phyloP scores from a whole-genome alignment of 148 eudicot genomes.

The Oxyria digyna region DNA sequence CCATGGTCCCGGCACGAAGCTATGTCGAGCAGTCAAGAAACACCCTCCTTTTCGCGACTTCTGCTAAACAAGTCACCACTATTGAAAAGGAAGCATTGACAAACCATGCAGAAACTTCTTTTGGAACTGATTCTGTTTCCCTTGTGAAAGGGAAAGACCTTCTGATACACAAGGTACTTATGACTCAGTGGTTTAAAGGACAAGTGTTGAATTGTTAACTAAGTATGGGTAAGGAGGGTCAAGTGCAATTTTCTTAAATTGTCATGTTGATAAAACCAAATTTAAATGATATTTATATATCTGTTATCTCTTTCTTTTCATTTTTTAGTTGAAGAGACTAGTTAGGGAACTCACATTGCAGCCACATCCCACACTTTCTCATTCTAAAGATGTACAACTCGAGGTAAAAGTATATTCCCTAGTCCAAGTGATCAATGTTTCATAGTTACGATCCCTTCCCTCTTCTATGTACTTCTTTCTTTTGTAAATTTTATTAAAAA shows the following conservation, averaged over 20 bases:
- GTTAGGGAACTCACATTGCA: conserved; percentile 55
- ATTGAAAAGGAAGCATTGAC: conserved; percentile 75
- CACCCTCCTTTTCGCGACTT: conserved; percentile 89
- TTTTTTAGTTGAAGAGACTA: conserved; percentile 59
- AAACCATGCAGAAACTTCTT: conserved; percentile 45
- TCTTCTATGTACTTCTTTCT: conserved; percentile 14
- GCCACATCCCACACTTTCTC: conserved; percentile 60
- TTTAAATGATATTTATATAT: neutral
- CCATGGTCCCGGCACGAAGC: conserved; percentile 87
- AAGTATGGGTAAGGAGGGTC: too few species aligned
- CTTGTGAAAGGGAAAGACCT: conserved; percentile 57
- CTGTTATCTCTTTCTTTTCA: neutral
- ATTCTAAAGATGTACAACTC: conserved; percentile 49
- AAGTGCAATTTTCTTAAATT: neutral
- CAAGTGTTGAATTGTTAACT: too few species aligned
- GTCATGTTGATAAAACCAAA: neutral
- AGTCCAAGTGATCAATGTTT: conserved; percentile 1
- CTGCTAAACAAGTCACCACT: conserved; percentile 90
- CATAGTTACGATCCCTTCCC: neutral
- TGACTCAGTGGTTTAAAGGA: too few species aligned
- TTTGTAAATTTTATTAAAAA: neutral
- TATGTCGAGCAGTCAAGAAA: conserved; percentile 95
- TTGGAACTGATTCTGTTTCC: conserved; percentile 16
- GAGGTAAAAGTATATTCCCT: conserved; percentile 27
- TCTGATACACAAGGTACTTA: conserved; percentile 70